Percentiles rank a stretch among this genome's conserved stretches.
Evolutionary conservation across 495 filamentous ascomycete species (phyloP).

Genomic region (Aspergillus wentii): DNA sequence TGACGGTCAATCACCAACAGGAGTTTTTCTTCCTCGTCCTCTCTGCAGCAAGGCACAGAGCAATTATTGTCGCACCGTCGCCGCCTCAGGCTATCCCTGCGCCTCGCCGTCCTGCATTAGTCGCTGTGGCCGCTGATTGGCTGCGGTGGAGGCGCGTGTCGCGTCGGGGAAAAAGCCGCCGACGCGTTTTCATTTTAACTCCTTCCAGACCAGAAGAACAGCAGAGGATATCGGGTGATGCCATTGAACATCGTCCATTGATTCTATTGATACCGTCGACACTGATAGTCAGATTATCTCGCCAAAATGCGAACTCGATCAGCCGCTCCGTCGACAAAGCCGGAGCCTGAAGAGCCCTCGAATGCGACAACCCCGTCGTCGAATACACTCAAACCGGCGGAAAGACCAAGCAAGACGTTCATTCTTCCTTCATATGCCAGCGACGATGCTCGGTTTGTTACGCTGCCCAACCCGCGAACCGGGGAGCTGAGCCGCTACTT

Average conservation of each 20-base stretch:
- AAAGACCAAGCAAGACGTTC: constrained; percentile 62
- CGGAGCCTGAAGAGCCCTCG: constrained; percentile 4
- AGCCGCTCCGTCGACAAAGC: constrained; percentile 17
- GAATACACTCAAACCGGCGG: constrained; percentile 12
- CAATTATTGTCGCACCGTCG: constrained; percentile 2
- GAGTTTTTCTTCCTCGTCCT: too few species aligned
- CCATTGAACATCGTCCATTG: too few species aligned
- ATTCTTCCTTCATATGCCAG: constrained; percentile 69
- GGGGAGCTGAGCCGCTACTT: constrained; percentile 63
- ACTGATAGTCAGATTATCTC: neutral
- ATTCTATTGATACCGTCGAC: neutral
- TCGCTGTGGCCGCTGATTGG: constrained; percentile 16
- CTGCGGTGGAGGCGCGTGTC: constrained; percentile 24
- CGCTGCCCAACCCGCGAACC: constrained; percentile 74
- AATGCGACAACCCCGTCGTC: constrained; percentile 1
- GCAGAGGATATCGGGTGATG: too few species aligned
- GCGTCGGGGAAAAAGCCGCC: constrained; percentile 6
- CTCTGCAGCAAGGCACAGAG: constrained; percentile 5
- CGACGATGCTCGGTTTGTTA: constrained; percentile 63
- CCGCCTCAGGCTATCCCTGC: neutral
- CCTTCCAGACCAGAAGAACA: neutral
- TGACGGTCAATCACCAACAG: too few species aligned
- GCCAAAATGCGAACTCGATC: constrained; percentile 25
- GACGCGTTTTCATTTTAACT: constrained; percentile 15
- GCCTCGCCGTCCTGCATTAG: too few species aligned